Percentiles rank a stretch among this genome's conserved stretches.
Evolutionary conservation across 169 alveolate genomes (phyloP).

Genomic region (Cryptosporidium canis): DNA sequence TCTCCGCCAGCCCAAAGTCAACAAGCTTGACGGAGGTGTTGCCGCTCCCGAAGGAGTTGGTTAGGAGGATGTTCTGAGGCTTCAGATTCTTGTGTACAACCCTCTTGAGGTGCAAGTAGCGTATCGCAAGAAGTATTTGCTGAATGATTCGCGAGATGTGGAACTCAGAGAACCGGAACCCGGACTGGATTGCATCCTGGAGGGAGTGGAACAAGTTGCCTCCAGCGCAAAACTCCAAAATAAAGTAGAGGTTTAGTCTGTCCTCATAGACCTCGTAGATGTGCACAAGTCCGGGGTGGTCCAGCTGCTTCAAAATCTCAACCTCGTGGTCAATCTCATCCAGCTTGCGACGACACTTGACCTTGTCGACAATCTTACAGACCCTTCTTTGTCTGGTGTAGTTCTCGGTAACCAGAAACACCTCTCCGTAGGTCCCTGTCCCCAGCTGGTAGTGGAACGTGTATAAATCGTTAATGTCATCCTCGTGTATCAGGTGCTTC

Average conservation of each 20-base stretch:
- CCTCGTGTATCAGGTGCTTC: constrained; percentile 39
- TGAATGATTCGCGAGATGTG: constrained; percentile 79
- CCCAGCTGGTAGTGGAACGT: constrained; percentile 56
- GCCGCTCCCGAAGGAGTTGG: constrained; percentile 65
- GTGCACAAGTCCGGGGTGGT: constrained; percentile 81
- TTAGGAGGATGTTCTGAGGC: constrained; percentile 69
- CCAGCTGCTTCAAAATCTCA: constrained; percentile 74
- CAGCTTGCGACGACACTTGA: constrained; percentile 7
- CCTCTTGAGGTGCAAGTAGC: constrained; percentile 79
- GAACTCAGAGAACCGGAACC: constrained; percentile 76
- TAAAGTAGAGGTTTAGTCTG: constrained; percentile 75
- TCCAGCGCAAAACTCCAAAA: constrained; percentile 80
- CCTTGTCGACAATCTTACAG: constrained; percentile 57
- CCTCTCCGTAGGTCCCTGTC: constrained; percentile 56
- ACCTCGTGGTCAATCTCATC: constrained; percentile 75
- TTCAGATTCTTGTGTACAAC: constrained; percentile 81
- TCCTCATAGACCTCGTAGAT: constrained; percentile 80
- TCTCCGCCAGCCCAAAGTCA: constrained; percentile 87
- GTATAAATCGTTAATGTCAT: constrained; percentile 47
- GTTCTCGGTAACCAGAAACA: constrained; percentile 49
- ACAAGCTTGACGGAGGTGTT: constrained; percentile 81
- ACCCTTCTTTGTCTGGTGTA: constrained; percentile 54
- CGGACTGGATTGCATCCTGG: constrained; percentile 71
- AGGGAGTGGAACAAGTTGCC: constrained; percentile 75
- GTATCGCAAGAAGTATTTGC: constrained; percentile 78